Percentiles rank a stretch among this genome's conserved stretches.
Conservation (phyloP, 768 basidiomycete species). For the Lactarius sanguifluus region DNA sequence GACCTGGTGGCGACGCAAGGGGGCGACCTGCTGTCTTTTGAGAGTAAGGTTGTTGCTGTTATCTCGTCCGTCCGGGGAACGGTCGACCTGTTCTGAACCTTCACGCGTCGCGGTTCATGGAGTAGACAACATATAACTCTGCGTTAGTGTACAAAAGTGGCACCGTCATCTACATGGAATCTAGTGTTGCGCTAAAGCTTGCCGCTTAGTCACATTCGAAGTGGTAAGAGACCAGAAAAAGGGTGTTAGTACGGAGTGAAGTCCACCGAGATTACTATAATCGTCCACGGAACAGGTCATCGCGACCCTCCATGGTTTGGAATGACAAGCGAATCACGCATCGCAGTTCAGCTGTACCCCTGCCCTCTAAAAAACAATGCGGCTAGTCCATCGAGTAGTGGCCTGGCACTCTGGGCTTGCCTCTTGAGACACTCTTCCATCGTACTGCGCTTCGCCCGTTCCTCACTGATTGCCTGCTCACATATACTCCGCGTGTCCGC, state of each 20-base stretch:
- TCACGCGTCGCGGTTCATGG: not conserved
- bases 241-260: not conserved
- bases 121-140: not conserved
- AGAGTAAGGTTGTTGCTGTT: constrained; percentile 37
- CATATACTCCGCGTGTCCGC: constrained; percentile 15
- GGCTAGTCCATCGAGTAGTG: constrained; percentile 20
- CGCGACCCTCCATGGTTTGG: not conserved
- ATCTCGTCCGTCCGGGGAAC: constrained; percentile 32
- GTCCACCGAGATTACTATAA: not conserved
- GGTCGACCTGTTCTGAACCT: constrained; percentile 35
- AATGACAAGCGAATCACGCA: not conserved
- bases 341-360: not conserved
- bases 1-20: constrained; percentile 41
- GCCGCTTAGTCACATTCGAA: not conserved
- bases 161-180: not conserved
- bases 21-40: constrained; percentile 36
- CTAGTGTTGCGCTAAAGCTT: not conserved
- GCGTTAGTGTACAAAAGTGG: not conserved
- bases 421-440: constrained; percentile 15
- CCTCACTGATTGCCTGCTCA: constrained; percentile 16
- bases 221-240: not conserved
- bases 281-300: not conserved
- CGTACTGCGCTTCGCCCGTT: constrained; percentile 16
- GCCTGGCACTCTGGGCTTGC: constrained; percentile 16
- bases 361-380: constrained; percentile 17